phyloP scores from a whole-genome alignment of 257 asterid species.

The Perilla frutescens region DNA sequence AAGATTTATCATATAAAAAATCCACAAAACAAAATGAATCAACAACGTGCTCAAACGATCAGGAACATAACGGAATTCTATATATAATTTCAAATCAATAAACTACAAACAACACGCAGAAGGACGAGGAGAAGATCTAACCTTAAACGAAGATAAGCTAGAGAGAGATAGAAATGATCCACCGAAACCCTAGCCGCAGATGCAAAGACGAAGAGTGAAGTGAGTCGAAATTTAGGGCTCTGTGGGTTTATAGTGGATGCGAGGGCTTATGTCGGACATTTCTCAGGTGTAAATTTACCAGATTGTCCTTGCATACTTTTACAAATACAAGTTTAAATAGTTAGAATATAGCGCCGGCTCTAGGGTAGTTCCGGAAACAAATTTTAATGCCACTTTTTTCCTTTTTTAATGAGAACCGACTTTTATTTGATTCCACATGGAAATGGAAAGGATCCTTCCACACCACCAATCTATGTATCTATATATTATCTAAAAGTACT shows the following conservation, averaged over 20 bases:
- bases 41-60: neutral
- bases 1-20: neutral
- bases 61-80: neutral
- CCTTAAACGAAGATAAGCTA: neutral
- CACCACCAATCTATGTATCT: too few species aligned
- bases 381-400: too few species aligned
- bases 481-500: too few species aligned
- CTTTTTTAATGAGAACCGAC: too few species aligned
- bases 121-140: neutral
- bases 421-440: too few species aligned
- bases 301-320: neutral
- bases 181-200: slow-evolving; percentile 36
- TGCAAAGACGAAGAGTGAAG: neutral
- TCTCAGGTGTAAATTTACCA: neutral
- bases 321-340: neutral
- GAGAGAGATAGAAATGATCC: neutral
- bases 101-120: neutral
- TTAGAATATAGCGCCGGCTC: neutral
- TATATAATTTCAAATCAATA: neutral
- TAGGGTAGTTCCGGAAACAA: too few species aligned
- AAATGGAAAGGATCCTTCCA: too few species aligned
- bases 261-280: slow-evolving; percentile 1
- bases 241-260: slow-evolving; percentile 7
- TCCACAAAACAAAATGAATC: neutral
- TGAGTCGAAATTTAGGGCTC: neutral